A percentile compares a stretch with the other conserved stretches of the same genome.
Conservation (phyloP, 2,329 filamentous ascomycete genomes). For the Orbilia brochopaga region DNA sequence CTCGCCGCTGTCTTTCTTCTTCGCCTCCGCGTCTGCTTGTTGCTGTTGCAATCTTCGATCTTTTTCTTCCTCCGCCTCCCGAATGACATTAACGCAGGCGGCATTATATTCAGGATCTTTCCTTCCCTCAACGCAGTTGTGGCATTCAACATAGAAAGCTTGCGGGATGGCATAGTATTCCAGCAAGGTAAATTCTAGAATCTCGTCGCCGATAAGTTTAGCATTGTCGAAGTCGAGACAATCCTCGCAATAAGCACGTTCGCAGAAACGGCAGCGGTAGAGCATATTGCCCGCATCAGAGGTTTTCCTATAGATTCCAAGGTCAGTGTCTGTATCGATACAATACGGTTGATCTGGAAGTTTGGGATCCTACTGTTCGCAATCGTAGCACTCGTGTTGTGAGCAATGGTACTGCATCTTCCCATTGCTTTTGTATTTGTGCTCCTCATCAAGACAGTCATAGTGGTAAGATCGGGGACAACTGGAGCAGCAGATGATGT, state of each 20-base stretch:
- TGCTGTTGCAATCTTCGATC: constrained; percentile 20
- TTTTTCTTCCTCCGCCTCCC: constrained; percentile 35
- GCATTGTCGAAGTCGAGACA: constrained; percentile 65
- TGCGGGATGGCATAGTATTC: constrained; percentile 56
- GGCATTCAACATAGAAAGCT: constrained; percentile 47
- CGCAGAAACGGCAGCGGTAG: constrained; percentile 64
- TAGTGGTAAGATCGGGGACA: constrained; percentile 66
- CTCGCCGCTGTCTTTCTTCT: constrained; percentile 35
- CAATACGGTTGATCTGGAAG: no score
- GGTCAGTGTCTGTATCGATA: background rate
- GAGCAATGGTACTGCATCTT: constrained; percentile 63
- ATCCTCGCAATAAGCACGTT: constrained; percentile 66
- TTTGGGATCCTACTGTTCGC: constrained; percentile 61
- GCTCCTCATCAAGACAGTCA: constrained; percentile 61
- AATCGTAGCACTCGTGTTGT: constrained; percentile 65
- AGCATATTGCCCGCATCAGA: constrained; percentile 59
- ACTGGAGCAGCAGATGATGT: constrained; percentile 61
- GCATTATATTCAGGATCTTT: constrained; percentile 46
- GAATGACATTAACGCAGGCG: constrained; percentile 40
- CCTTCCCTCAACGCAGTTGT: constrained; percentile 40
- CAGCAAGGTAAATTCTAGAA: constrained; percentile 64
- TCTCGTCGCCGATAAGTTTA: constrained; percentile 62
- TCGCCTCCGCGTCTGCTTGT: constrained; percentile 17
- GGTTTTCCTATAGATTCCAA: constrained; percentile 17
- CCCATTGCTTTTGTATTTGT: constrained; percentile 58